phyloP scores from a whole-genome alignment of 164 flowering plant species.

The Magnolia officinalis region DNA sequence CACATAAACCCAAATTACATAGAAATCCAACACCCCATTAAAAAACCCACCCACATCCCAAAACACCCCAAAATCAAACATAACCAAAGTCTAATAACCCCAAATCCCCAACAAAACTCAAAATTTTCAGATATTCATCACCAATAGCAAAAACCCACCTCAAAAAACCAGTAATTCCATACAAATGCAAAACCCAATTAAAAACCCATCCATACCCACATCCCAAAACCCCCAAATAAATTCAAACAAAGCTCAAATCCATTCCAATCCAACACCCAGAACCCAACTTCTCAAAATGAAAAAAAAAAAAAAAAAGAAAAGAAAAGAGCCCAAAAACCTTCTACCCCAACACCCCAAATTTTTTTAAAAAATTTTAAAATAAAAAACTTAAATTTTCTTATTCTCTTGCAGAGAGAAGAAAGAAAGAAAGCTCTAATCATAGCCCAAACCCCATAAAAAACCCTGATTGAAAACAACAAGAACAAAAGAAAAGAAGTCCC shows the following conservation, averaged over 20 bases:
- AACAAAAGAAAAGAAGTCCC: neutral
- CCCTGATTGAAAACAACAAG: constrained; percentile 6
- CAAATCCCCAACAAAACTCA: neutral
- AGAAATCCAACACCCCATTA: neutral
- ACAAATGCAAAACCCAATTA: neutral
- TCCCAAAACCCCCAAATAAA: neutral
- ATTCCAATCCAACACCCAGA: neutral
- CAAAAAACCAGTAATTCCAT: neutral
- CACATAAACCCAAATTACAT: neutral
- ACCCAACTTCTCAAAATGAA: neutral
- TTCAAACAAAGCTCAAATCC: neutral
- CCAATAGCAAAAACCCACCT: neutral
- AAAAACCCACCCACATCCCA: neutral
- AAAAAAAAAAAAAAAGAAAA: too few relatives aligned
- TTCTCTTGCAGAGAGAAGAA: neutral
- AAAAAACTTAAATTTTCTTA: neutral
- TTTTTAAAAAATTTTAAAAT: too few relatives aligned
- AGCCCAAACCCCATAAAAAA: constrained; percentile 1
- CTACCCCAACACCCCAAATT: neutral
- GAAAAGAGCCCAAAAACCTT: neutral
- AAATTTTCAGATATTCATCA: neutral
- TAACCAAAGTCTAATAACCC: neutral
- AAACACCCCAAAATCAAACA: neutral
- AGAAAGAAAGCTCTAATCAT: constrained; percentile 2
- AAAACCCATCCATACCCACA: neutral